A percentile compares a stretch with the other conserved stretches of the same genome.
These are phyloP conservation scores for Basidiobolus heterosporus DNA, from an alignment of 371 early-diverging fungal species.

Conservation along the genomic window DNA sequence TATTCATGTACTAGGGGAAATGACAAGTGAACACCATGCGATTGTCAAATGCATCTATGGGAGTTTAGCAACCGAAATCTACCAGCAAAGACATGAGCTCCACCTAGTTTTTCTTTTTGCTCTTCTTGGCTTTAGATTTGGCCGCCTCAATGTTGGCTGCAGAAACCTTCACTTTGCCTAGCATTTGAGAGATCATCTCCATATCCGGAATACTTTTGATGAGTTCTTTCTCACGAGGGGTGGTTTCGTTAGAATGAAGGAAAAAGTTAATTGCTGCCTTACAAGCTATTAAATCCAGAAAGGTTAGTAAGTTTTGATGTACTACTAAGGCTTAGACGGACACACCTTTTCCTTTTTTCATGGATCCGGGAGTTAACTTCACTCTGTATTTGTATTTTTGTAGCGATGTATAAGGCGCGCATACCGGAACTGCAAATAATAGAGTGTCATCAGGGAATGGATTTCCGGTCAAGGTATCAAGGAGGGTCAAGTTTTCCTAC, in stretches of 20 bases:
- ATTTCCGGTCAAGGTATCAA: slow-evolving; percentile 65
- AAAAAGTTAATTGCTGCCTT: slow-evolving; percentile 22
- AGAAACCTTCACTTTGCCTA: slow-evolving; percentile 75
- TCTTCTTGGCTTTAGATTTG: slow-evolving; percentile 10
- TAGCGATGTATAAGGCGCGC: slow-evolving; percentile 85
- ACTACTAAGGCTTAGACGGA: slow-evolving; percentile 9
- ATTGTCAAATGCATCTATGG: background rate
- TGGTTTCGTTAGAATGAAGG: slow-evolving; percentile 24
- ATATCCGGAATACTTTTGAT: slow-evolving; percentile 70
- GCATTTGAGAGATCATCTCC: slow-evolving; percentile 64
- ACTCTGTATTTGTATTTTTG: slow-evolving; percentile 88
- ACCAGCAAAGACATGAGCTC: background rate
- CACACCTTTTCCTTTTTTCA: slow-evolving; percentile 87
- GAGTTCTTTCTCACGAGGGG: slow-evolving; percentile 54
- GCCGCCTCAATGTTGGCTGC: slow-evolving; percentile 43
- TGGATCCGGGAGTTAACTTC: slow-evolving; percentile 85
- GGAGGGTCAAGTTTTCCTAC: slow-evolving; percentile 32
- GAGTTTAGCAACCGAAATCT: background rate
- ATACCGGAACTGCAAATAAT: slow-evolving; percentile 82
- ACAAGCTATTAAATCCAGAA: slow-evolving; percentile 3
- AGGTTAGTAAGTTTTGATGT: background rate
- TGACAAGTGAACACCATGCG: too few relatives aligned
- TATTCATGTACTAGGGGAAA: too few relatives aligned
- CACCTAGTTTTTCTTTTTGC: background rate
- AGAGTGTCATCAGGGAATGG: slow-evolving; percentile 69